phyloP scores from a whole-genome alignment of 805 yeast species.

The Metschnikowia henanensis region DNA sequence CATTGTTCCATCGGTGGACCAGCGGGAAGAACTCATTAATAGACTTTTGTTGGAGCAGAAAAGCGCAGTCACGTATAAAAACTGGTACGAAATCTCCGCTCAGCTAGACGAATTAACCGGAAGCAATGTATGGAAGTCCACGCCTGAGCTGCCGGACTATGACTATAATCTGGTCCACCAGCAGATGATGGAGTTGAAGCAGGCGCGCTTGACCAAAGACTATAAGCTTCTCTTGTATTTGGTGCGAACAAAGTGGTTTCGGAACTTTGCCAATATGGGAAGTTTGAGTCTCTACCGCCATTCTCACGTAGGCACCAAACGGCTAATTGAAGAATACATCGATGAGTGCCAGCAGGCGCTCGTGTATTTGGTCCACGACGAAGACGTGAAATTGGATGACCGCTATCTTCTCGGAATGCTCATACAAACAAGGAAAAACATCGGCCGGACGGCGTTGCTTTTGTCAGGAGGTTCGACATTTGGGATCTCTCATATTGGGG shows the following conservation, averaged over 20 bases:
- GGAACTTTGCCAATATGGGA: conserved; percentile 88
- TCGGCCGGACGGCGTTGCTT: conserved; percentile 94
- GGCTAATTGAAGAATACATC: conserved; percentile 78
- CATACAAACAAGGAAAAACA: conserved; percentile 84
- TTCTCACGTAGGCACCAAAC: conserved; percentile 83
- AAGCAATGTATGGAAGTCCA: conserved; percentile 70
- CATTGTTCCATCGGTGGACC: conserved; percentile 14
- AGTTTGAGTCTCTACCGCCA: conserved; percentile 74
- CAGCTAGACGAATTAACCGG: conserved; percentile 65
- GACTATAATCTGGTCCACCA: conserved; percentile 63
- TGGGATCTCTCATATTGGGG: conserved; percentile 93
- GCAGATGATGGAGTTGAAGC: conserved; percentile 54
- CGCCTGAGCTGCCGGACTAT: conserved; percentile 62
- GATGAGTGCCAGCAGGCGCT: conserved; percentile 64
- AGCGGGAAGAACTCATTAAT: conserved; percentile 19
- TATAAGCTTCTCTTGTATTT: conserved; percentile 63
- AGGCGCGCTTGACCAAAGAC: conserved; percentile 59
- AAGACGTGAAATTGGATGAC: conserved; percentile 55
- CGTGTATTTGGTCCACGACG: conserved; percentile 37
- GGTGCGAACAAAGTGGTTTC: conserved; percentile 79
- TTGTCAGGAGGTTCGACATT: conserved; percentile 95
- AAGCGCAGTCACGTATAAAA: conserved; percentile 43
- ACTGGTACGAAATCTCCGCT: conserved; percentile 68
- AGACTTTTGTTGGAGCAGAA: conserved; percentile 31
- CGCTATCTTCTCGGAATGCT: conserved; percentile 72